These are phyloP conservation scores for Tetrastigma voinierianum DNA, from an alignment of 164 flowering plant species.

Conservation along the genomic window DNA sequence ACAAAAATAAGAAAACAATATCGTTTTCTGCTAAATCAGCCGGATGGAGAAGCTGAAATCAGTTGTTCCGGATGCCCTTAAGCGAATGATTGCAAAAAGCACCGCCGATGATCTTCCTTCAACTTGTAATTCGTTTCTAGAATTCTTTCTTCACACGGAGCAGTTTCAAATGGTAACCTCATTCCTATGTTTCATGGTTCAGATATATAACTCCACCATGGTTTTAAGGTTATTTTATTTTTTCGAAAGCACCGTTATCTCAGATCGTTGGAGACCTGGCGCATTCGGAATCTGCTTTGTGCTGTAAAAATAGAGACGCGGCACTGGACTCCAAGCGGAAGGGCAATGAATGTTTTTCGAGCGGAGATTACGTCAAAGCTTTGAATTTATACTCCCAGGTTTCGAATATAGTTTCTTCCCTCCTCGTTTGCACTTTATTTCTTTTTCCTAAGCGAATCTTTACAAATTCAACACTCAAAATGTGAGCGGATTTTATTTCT, in stretches of 20 bases:
- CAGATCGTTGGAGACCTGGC: slow-evolving; percentile 60
- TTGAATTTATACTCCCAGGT: slow-evolving; percentile 68
- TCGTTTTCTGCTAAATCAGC: too few relatives aligned
- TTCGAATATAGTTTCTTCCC: too few relatives aligned
- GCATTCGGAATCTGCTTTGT: slow-evolving; percentile 39
- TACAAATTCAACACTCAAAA: too few relatives aligned
- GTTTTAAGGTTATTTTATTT: not conserved
- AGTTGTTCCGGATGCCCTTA: slow-evolving; percentile 45
- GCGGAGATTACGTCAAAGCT: slow-evolving; percentile 54
- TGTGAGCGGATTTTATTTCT: too few relatives aligned
- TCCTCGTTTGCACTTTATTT: too few relatives aligned
- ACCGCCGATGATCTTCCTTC: slow-evolving; percentile 39
- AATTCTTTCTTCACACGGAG: slow-evolving; percentile 45
- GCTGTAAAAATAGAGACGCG: slow-evolving; percentile 49
- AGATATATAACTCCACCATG: too few relatives aligned
- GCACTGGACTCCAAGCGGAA: slow-evolving; percentile 65
- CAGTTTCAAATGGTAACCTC: slow-evolving; percentile 51
- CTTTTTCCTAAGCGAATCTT: too few relatives aligned
- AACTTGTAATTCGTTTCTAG: slow-evolving; percentile 56
- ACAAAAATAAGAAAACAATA: too few relatives aligned
- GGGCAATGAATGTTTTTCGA: slow-evolving; percentile 62
- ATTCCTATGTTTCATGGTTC: not conserved
- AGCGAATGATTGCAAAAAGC: slow-evolving; percentile 39
- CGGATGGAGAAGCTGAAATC: slow-evolving; percentile 73
- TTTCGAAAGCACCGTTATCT: not conserved